Evolutionary conservation across 331 rosid genomes (phyloP).

Genomic region (Telfairia occidentalis): DNA sequence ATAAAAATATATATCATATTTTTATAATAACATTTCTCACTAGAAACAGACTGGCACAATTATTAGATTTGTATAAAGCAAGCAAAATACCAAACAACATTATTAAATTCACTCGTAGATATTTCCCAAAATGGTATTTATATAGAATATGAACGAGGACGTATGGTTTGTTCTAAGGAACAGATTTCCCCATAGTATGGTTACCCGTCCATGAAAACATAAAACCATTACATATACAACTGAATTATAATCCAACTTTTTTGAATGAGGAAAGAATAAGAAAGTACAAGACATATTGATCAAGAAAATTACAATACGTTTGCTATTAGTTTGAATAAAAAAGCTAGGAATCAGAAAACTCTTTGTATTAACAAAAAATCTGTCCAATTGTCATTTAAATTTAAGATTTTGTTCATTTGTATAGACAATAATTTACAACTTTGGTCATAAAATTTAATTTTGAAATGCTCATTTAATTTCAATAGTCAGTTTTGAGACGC

Average conservation of each 20-base stretch:
- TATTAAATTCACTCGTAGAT: background rate
- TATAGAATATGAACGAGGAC: background rate
- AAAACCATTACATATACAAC: background rate
- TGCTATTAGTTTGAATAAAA: background rate
- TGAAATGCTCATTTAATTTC: background rate
- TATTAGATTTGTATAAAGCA: background rate
- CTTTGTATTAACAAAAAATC: background rate
- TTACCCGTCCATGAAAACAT: background rate
- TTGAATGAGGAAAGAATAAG: background rate
- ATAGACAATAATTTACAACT: background rate
- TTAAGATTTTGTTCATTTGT: background rate
- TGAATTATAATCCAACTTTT: background rate
- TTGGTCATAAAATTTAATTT: background rate
- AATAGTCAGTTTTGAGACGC: background rate
- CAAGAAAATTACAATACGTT: background rate
- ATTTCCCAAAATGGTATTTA: background rate
- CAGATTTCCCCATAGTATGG: background rate
- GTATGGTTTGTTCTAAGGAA: background rate
- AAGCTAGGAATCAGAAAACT: background rate
- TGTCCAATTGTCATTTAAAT: background rate
- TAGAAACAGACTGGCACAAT: background rate
- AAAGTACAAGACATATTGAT: background rate
- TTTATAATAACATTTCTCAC: background rate
- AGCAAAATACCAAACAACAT: background rate
- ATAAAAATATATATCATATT: background rate